Base-by-base conservation (phyloP, 345 rosid species). In the Citrus cavaleriei region DNA sequence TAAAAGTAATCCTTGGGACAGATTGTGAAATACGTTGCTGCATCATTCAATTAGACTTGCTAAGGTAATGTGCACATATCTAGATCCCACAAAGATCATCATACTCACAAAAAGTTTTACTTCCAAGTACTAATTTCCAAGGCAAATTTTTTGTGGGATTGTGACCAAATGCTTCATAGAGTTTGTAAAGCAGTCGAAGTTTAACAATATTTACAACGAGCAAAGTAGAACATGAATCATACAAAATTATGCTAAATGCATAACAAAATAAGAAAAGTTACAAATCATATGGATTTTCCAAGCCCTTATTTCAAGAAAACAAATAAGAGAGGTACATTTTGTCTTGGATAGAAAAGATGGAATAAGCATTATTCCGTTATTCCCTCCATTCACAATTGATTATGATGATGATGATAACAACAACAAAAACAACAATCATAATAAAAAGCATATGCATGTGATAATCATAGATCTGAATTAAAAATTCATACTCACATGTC, bases 361-460 rank as follows among this genome's bases (percentile, higher is more conserved):
- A 61, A 60, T 18, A 38, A 38, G 68, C 46, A 58, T 58, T 35
- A 58, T 35, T 58, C 51, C 51, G 14, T 16, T 51, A 51, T 51
- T 51, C 57, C 21, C 37, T 28, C 40, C 62, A 54, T 71, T 71
- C 6, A 6, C 37, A 40, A 25, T 61, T 60, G 54, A 24, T 61
- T 40, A 5, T 42, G 68, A 51, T 40, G 13, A 38, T 8, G 10
- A 40, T 40, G 4, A 76, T 6, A 51, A 21, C 18, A 10, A 65
- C 14, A 51, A 12, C 18, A 18, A 13, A 13, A 42, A 12, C 14
- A 13, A 46, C 51, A 12, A 12, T 12, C 4, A 13, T 12, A 46
- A 13, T 10, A 46, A 32, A 76, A 75, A 32, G 66, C 71, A 49
- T 10, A 65, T 22, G 72, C 78, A 76, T 76, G 78, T 34, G 72